phyloP scores from a whole-genome alignment of 2,329 filamentous ascomycete species.

The Fusarium veterinarium region DNA sequence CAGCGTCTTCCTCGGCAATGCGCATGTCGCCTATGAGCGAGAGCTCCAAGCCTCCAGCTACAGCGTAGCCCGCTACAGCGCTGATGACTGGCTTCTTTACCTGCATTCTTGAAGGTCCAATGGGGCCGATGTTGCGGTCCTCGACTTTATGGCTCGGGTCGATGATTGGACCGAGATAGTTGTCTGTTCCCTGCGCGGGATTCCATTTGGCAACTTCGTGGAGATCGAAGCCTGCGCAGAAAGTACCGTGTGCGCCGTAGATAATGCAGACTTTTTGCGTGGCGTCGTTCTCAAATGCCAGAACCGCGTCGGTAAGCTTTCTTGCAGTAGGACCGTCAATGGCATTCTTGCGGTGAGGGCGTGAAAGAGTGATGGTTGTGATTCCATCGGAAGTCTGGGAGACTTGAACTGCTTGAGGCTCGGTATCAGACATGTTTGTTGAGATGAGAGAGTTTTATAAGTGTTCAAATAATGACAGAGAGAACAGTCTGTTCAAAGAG shows the following conservation, averaged over 20 bases:
- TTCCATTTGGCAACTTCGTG: conserved; percentile 15
- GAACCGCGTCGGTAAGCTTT: neutral
- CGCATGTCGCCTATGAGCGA: conserved; percentile 20
- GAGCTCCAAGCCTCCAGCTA: conserved; percentile 3
- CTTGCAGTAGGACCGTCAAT: conserved; percentile 10
- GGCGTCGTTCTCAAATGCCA: neutral
- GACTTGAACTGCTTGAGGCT: neutral
- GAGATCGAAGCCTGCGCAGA: conserved; percentile 17
- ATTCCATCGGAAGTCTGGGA: conserved; percentile 10
- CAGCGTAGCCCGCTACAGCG: conserved; percentile 3
- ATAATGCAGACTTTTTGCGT: conserved; percentile 8
- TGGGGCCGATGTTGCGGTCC: neutral
- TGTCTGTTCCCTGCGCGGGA: neutral
- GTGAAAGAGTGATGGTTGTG: conserved; percentile 11
- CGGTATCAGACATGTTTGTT: neutral
- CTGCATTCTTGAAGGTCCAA: conserved; percentile 5
- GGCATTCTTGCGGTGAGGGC: conserved; percentile 10
- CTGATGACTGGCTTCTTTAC: conserved; percentile 18
- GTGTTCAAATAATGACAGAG: neutral
- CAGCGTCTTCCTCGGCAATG: neutral
- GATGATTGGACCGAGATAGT: neutral
- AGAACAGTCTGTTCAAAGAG: rapidly evolving
- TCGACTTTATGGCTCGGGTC: neutral
- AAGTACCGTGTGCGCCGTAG: conserved; percentile 1
- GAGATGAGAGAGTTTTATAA: neutral